Conservation (phyloP, 495 filamentous ascomycete species). For the Gamarada debralockiae region DNA sequence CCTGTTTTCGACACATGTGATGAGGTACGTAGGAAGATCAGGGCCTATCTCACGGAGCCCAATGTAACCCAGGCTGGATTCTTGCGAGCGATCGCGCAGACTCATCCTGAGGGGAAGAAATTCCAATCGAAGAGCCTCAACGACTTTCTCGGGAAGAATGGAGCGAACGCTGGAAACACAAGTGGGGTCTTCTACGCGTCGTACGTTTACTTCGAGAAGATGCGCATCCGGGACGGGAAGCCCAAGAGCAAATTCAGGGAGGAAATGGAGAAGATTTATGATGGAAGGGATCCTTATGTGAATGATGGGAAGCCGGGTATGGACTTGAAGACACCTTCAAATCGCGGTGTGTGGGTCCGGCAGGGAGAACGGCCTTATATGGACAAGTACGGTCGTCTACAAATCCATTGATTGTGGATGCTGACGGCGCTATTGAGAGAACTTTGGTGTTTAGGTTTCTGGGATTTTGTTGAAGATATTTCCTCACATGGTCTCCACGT, state of each 20-base stretch:
- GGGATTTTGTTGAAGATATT: too few species aligned
- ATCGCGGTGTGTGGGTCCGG: not conserved
- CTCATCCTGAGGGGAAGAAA: constrained; percentile 22
- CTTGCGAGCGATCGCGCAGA: constrained; percentile 40
- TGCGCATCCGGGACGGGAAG: constrained; percentile 49
- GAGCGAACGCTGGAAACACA: constrained; percentile 38
- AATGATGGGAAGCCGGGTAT: not conserved
- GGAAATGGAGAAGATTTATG: constrained; percentile 47
- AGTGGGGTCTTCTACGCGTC: constrained; percentile 43
- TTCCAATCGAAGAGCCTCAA: constrained; percentile 35
- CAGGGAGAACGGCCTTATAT: not conserved
- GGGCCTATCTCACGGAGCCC: constrained; percentile 40
- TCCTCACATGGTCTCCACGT: too few species aligned
- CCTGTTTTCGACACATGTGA: constrained; percentile 53
- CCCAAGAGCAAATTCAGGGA: constrained; percentile 46
- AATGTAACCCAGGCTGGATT: constrained; percentile 51
- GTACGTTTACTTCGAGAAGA: constrained; percentile 60
- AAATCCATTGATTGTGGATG: not conserved
- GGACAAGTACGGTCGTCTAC: not conserved
- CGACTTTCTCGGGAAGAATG: constrained; percentile 46
- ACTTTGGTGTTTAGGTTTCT: too few species aligned
- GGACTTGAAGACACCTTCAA: not conserved
- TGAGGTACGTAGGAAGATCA: constrained; percentile 52
- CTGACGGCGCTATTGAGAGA: too few species aligned
- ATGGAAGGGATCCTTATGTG: too few species aligned